Percentiles rank a stretch among this genome's conserved stretches.
Evolutionary conservation across 148 eudicot genomes (phyloP).

Genomic region (Camellia lanceoleosa): DNA sequence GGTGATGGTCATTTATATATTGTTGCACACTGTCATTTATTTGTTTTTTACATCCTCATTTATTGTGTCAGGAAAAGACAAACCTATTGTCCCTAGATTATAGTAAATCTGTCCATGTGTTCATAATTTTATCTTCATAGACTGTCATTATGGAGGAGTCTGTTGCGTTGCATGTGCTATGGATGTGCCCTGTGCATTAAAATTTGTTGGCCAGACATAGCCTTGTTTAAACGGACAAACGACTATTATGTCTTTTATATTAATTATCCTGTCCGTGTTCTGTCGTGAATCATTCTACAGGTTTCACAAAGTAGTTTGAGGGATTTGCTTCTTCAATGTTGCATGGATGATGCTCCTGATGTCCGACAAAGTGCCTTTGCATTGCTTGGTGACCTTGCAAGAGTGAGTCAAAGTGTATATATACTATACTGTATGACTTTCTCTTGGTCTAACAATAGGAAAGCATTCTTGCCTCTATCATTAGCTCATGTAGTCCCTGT

Average conservation of each 20-base stretch:
- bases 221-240: neutral
- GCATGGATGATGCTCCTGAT: constrained; percentile 85
- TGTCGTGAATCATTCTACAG: constrained; percentile 33
- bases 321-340: constrained; percentile 89
- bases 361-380: constrained; percentile 99
- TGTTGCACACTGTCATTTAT: neutral
- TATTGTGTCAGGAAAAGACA: neutral
- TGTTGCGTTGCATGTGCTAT: neutral
- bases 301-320: constrained; percentile 86
- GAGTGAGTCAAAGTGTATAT: constrained; percentile 47
- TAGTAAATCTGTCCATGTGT: too few species aligned
- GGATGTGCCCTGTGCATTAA: neutral
- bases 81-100: neutral
- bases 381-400: constrained; percentile 92
- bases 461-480: neutral
- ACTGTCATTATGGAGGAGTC: neutral
- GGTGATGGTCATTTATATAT: neutral
- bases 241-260: neutral
- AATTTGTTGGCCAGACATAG: neutral
- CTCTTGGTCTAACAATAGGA: neutral
- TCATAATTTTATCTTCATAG: neutral
- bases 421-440: neutral
- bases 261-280: neutral
- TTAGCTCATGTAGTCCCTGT: neutral
- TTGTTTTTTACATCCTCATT: neutral